A percentile compares a stretch with the other conserved stretches of the same genome.
phyloP scores from a whole-genome alignment of 345 rosid species.

The Hirschfeldia incana region DNA sequence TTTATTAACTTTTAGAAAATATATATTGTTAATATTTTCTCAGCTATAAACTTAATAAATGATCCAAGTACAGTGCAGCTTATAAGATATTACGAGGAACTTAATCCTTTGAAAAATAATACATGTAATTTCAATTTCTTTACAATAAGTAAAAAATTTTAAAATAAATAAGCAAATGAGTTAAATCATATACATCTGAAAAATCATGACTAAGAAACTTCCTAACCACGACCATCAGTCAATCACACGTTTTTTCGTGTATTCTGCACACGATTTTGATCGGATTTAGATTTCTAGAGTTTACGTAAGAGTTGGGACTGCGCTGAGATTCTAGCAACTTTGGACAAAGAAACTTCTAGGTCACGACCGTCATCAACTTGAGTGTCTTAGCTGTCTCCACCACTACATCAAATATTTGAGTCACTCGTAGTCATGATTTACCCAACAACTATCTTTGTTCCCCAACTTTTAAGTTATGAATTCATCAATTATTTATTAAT shows the following conservation, averaged over 20 bases:
- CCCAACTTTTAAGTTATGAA: too few species aligned
- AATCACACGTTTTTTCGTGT: background rate
- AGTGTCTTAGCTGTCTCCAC: constrained; percentile 34
- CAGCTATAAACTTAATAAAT: too few species aligned
- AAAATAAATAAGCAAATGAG: background rate
- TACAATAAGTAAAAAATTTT: background rate
- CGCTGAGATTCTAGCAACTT: background rate
- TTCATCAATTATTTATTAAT: background rate
- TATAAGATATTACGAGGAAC: background rate
- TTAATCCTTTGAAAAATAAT: background rate
- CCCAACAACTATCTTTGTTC: constrained; percentile 10
- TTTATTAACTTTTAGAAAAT: too few species aligned
- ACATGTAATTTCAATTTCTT: background rate
- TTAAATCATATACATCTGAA: background rate
- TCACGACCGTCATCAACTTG: constrained; percentile 26
- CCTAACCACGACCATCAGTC: constrained; percentile 10
- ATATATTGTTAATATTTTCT: too few species aligned
- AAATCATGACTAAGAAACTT: constrained; percentile 8
- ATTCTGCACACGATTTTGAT: background rate
- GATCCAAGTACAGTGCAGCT: too few species aligned
- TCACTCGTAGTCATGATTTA: constrained; percentile 26
- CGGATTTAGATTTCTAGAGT: background rate
- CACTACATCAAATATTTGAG: constrained; percentile 8
- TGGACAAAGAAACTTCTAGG: constrained; percentile 16
- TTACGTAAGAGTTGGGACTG: background rate